Evolutionary conservation across 345 rosid species (phyloP).

Genomic region (Lenwebbia sp.): DNA sequence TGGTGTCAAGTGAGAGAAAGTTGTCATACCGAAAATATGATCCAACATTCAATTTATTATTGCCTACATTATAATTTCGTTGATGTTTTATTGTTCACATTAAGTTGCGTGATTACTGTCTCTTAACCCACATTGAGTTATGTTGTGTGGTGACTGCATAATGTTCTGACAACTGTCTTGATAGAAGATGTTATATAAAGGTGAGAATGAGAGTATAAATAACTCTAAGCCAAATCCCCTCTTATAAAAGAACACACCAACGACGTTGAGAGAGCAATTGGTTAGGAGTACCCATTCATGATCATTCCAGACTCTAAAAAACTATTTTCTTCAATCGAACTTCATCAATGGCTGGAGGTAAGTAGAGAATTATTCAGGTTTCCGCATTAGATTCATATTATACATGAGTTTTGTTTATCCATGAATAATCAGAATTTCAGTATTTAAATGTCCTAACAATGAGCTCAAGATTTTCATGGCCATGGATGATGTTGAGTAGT

Average conservation of each 20-base stretch:
- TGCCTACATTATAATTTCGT: too few relatives aligned
- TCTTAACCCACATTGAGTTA: too few relatives aligned
- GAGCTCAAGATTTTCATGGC: not conserved
- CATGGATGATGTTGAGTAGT: not conserved
- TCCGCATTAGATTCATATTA: too few relatives aligned
- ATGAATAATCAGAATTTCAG: too few relatives aligned
- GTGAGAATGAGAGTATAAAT: not conserved
- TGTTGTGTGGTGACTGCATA: not conserved
- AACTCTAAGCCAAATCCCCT: not conserved
- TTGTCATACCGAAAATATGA: too few relatives aligned
- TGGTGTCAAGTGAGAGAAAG: too few relatives aligned
- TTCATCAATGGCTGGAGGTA: too few relatives aligned
- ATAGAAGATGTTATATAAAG: not conserved
- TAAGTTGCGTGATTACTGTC: not conserved
- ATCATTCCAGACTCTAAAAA: not conserved
- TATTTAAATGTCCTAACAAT: too few relatives aligned
- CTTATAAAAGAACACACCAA: not conserved
- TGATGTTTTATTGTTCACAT: not conserved
- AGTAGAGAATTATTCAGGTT: too few relatives aligned
- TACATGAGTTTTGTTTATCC: too few relatives aligned
- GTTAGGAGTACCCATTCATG: not conserved
- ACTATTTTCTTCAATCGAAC: too few relatives aligned
- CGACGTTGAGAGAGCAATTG: not conserved
- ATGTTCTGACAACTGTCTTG: not conserved
- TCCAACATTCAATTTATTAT: too few relatives aligned